Evolutionary conservation across 768 basidiomycete genomes (phyloP).

Genomic region (Suillus hirtellus): DNA sequence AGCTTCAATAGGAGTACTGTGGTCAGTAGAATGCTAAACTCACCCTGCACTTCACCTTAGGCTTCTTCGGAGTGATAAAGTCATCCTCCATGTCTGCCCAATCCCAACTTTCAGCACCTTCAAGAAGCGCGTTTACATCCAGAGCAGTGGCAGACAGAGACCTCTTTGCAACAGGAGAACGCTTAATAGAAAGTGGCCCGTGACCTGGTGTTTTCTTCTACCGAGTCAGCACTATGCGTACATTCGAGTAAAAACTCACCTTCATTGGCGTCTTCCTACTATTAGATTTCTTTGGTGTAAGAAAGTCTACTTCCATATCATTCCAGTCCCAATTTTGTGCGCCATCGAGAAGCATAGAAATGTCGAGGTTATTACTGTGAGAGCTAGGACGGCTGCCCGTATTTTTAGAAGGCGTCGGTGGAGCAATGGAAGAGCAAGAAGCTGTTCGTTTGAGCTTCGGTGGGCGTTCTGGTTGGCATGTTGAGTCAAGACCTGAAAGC

Average conservation of each 20-base stretch:
- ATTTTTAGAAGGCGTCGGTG: conserved; percentile 18
- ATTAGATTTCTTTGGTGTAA: conserved; percentile 51
- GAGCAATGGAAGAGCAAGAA: conserved; percentile 6
- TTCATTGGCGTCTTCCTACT: conserved; percentile 27
- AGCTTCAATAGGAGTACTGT: conserved; percentile 10
- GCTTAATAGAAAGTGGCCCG: conserved; percentile 23
- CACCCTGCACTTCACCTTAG: conserved; percentile 23
- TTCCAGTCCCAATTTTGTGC: conserved; percentile 73
- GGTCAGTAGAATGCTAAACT: not conserved
- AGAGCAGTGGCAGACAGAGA: conserved; percentile 26
- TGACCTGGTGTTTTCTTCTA: conserved; percentile 19
- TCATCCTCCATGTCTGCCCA: conserved; percentile 58
- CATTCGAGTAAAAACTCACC: not conserved
- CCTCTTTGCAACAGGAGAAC: conserved; percentile 14
- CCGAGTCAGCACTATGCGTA: conserved; percentile 7
- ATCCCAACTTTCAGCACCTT: conserved; percentile 72
- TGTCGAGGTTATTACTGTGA: conserved; percentile 37
- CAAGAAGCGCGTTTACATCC: conserved; percentile 51
- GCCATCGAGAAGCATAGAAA: conserved; percentile 56
- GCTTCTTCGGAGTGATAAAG: conserved; percentile 49
- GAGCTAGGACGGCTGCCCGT: conserved; percentile 17
- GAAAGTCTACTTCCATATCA: conserved; percentile 50
- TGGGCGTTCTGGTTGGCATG: conserved; percentile 35
- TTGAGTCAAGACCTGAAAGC: conserved; percentile 48
- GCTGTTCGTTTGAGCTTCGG: conserved; percentile 20